Evolutionary conservation across 1,284 basidiomycete species (phyloP).

Genomic region (Ceratobasidium sp.): DNA sequence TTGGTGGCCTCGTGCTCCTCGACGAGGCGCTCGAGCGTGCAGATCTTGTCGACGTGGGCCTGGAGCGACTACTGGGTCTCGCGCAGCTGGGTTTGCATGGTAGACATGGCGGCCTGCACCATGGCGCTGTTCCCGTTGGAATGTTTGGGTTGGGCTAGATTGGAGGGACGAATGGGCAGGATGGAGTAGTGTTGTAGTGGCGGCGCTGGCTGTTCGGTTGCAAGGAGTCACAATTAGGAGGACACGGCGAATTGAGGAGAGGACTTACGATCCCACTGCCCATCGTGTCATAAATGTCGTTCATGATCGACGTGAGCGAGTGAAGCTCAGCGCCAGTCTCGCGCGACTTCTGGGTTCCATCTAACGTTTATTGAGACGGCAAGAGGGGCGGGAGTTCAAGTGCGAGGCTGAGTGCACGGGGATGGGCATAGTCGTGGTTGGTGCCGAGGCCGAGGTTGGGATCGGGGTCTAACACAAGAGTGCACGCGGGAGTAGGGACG

Average conservation of each 20-base stretch:
- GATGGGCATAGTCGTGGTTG: too few species aligned
- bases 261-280: constrained; percentile 72
- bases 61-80: constrained; percentile 88
- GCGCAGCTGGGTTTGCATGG: constrained; percentile 85
- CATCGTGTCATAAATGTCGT: constrained; percentile 92
- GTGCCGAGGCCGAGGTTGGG: too few species aligned
- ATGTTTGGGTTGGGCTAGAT: constrained; percentile 50
- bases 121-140: constrained; percentile 52
- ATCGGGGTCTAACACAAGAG: too few species aligned
- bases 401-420: too few species aligned
- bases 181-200: constrained; percentile 69
- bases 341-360: constrained; percentile 91
- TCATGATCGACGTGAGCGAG: constrained; percentile 84
- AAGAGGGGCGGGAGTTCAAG: too few species aligned
- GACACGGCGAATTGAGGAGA: not conserved
- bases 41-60: constrained; percentile 87
- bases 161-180: constrained; percentile 71
- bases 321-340: constrained; percentile 94
- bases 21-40: constrained; percentile 76
- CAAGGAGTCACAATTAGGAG: not conserved
- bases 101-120: constrained; percentile 63
- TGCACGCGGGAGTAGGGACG: too few species aligned
- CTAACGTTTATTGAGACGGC: constrained; percentile 79
- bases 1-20: constrained; percentile 89
- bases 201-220: constrained; percentile 42